Base-by-base conservation (phyloP, 2,329 filamentous ascomycete genomes). In the Sordariomycetes sp. region DNA sequence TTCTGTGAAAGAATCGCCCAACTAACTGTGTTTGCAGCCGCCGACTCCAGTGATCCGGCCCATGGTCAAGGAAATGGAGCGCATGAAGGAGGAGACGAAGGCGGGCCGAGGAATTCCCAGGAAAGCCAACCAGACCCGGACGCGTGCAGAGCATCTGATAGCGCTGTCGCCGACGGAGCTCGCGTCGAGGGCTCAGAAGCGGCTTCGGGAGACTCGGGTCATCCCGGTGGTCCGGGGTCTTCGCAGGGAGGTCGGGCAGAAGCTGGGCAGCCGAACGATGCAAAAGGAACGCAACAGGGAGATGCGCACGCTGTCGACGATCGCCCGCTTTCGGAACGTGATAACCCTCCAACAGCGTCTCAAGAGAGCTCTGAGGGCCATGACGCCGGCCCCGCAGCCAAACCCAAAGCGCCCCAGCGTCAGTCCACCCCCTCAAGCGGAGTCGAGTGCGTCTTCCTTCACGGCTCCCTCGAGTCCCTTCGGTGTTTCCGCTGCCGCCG, bases 381-480 rank as follows among this genome's bases (percentile, higher is more conserved):
- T 7, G n/a, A 53, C 25, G 8, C n/a, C 16, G 34, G 48, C 5
- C 28, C 53, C n/a, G 28, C 22, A 16, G 18, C 43, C 46, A 50
- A 50, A 20, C 43, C 54, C 24, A 46, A 46, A 46, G 40, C 6
- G 11, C 40, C 16, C 40, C 25, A 32, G 18, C 54, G 32, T 5
- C 46, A 54, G 12, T 24, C 51, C 72, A 69, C 43, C 16, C 58
- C 59, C 16, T 58, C 57, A 10, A 53, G 59, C 34, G 81, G 81
- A 0, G 81, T 84, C 1, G 81, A 84, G 64, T 85, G 83, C 58
- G 86, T 90, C n/a, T 86, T 84, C 58, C 75, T 90, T 1, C 86
- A 89, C 65, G 87, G 86, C 7, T 87, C 86, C n/a, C 71, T 90
- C 4, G 77, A 82, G 57, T 73, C 75, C 35, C 74, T 90, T 3